These are phyloP conservation scores for Diutina neorugosa DNA, from an alignment of 1,139 yeast species.

Conservation along the genomic window DNA sequence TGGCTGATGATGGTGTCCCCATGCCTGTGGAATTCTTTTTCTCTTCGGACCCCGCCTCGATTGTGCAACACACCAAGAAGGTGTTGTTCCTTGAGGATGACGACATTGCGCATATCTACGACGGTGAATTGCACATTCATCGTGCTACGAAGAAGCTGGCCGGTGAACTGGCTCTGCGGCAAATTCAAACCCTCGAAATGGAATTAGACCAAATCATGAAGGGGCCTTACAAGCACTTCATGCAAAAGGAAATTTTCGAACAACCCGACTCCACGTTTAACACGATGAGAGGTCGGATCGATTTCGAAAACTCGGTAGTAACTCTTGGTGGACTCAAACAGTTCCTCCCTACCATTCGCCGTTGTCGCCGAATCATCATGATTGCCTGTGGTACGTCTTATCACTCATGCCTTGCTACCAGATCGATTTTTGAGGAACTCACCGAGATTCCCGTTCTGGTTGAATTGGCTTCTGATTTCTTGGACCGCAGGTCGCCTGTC, in stretches of 20 bases:
- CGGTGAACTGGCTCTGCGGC: conserved; percentile 87
- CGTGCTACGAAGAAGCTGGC: conserved; percentile 76
- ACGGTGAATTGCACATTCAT: conserved; percentile 97
- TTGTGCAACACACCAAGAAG: conserved; percentile 92
- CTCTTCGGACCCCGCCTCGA: conserved; percentile 98
- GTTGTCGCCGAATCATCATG: conserved; percentile 94
- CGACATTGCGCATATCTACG: conserved; percentile 95
- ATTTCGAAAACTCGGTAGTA: conserved; percentile 67
- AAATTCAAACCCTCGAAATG: conserved; percentile 93
- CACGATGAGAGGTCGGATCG: conserved; percentile 99
- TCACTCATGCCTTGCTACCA: conserved; percentile 94
- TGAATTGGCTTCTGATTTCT: conserved; percentile 94
- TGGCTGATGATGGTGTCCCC: conserved; percentile 84
- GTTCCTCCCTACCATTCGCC: conserved; percentile 78
- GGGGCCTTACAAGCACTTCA: conserved; percentile 90
- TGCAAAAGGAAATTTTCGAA: conserved; percentile 98
- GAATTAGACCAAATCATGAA: conserved; percentile 97
- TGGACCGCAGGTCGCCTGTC: conserved; percentile 90
- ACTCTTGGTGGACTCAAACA: conserved; percentile 85
- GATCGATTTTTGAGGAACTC: conserved; percentile 92
- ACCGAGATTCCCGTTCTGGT: conserved; percentile 94
- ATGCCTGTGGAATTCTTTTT: conserved; percentile 93
- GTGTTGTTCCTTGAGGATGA: conserved; percentile 95
- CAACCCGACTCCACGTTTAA: conserved; percentile 97
- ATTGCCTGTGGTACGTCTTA: conserved; percentile 99